Percentiles rank a stretch among this genome's conserved stretches.
phyloP scores from a whole-genome alignment of 768 basidiomycete genomes.

The Epithele typhae region DNA sequence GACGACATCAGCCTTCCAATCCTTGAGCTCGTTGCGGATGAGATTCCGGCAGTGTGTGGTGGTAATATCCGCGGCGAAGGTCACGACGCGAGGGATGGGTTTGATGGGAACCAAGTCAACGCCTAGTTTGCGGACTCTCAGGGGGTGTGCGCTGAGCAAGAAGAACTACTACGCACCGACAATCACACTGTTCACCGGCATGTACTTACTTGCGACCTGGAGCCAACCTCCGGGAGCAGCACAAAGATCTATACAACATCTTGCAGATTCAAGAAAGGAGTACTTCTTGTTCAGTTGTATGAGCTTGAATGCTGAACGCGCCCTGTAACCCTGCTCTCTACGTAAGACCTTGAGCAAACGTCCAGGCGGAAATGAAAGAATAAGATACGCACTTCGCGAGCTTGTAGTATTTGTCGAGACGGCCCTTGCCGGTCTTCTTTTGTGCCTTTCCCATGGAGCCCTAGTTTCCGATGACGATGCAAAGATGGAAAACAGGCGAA shows the following conservation, averaged over 20 bases:
- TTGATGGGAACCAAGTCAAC: constrained; percentile 96
- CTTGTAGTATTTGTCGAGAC: constrained; percentile 96
- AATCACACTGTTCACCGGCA: constrained; percentile 90
- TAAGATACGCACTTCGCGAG: constrained; percentile 74
- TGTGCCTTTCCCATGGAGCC: constrained; percentile 50
- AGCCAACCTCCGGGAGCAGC: constrained; percentile 99
- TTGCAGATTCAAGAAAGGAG: constrained; percentile 80
- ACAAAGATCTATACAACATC: constrained; percentile 96
- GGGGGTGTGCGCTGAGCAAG: constrained; percentile 9
- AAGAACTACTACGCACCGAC: constrained; percentile 53
- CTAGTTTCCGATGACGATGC: too few relatives aligned
- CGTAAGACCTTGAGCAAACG: not conserved
- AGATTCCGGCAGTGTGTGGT: constrained; percentile 85
- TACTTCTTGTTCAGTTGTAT: constrained; percentile 99
- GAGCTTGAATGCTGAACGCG: constrained; percentile 98
- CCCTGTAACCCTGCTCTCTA: constrained; percentile 98
- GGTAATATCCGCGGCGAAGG: constrained; percentile 94
- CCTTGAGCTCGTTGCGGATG: constrained; percentile 84
- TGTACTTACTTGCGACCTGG: constrained; percentile 96
- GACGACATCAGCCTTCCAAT: constrained; percentile 99
- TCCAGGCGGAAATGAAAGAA: constrained; percentile 8
- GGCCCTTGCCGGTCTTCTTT: constrained; percentile 95
- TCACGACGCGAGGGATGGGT: constrained; percentile 88
- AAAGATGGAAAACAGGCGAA: too few relatives aligned
- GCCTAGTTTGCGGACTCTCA: constrained; percentile 40